phyloP scores from a whole-genome alignment of 1,284 basidiomycete genomes.

The Rhodotorula glutinis region DNA sequence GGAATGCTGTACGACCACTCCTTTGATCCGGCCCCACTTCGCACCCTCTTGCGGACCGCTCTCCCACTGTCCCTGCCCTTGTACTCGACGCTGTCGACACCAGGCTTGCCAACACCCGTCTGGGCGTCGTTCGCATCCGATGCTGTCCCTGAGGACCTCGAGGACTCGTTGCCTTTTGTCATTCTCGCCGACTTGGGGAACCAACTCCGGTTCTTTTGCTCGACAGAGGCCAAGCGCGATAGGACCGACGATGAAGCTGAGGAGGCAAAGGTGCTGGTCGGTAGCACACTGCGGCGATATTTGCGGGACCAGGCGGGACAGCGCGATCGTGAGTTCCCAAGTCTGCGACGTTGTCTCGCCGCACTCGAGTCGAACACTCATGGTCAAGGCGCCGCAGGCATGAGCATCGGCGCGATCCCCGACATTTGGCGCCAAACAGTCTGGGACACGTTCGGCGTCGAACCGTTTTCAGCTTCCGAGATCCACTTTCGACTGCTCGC shows the following conservation, averaged over 20 bases:
- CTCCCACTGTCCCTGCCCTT: slow-evolving; percentile 12
- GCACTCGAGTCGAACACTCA: too few relatives aligned
- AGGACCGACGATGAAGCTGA: background rate
- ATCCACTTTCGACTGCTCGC: slow-evolving; percentile 13
- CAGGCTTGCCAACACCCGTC: background rate
- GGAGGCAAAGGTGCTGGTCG: slow-evolving; percentile 2
- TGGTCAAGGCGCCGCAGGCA: slow-evolving; percentile 5
- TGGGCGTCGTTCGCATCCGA: slow-evolving; percentile 10
- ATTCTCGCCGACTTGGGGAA: slow-evolving; percentile 17
- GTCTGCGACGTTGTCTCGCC: too few relatives aligned
- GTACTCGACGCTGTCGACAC: slow-evolving; percentile 12
- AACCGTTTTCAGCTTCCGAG: slow-evolving; percentile 8
- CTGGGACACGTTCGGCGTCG: background rate
- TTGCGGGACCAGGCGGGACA: background rate
- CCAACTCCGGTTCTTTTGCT: slow-evolving; percentile 27
- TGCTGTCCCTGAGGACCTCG: background rate
- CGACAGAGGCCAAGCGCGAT: background rate
- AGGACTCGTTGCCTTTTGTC: background rate
- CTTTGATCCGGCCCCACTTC: background rate
- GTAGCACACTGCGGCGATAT: background rate
- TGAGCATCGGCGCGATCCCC: slow-evolving; percentile 24
- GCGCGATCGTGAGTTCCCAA: slow-evolving; percentile 7
- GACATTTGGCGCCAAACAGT: slow-evolving; percentile 9
- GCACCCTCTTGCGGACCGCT: slow-evolving; percentile 4
- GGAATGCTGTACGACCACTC: background rate